Conservation (phyloP, 768 basidiomycete species). For the Auricularia sp. region DNA sequence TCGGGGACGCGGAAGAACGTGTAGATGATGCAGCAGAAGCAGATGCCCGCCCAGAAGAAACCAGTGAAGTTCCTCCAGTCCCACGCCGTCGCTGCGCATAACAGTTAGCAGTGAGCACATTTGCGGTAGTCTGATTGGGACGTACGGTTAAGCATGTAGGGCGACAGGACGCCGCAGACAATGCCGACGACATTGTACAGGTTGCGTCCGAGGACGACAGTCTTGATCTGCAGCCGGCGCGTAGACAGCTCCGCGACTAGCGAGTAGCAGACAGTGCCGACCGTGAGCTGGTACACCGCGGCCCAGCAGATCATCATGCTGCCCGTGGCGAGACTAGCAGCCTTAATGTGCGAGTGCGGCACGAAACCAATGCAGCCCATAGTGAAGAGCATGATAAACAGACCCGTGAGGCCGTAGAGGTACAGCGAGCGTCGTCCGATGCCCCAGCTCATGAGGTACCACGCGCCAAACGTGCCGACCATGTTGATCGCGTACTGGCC, state of each 20-base stretch:
- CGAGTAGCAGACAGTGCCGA: slow-evolving; percentile 20
- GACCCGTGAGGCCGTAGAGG: slow-evolving; percentile 19
- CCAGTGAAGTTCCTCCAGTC: slow-evolving; percentile 9
- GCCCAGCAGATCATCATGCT: slow-evolving; percentile 23
- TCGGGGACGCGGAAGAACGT: slow-evolving; percentile 17
- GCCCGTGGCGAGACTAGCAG: slow-evolving; percentile 19
- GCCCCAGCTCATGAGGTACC: slow-evolving; percentile 15
- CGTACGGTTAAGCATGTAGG: slow-evolving; percentile 10
- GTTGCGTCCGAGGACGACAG: slow-evolving; percentile 17
- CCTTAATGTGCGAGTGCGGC: not conserved
- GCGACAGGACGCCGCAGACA: slow-evolving; percentile 10
- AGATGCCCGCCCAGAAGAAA: not conserved
- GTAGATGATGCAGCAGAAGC: slow-evolving; percentile 11
- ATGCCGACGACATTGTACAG: slow-evolving; percentile 12
- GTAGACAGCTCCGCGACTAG: slow-evolving; percentile 22
- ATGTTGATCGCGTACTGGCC: slow-evolving; percentile 17
- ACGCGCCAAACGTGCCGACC: slow-evolving; percentile 21
- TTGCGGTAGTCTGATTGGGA: too few species aligned
- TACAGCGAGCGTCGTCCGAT: slow-evolving; percentile 27
- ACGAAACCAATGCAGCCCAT: slow-evolving; percentile 24
- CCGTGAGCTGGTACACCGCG: slow-evolving; percentile 19
- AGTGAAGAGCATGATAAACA: slow-evolving; percentile 19
- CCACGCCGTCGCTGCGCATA: slow-evolving; percentile 9
- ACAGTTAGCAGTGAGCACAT: too few species aligned
- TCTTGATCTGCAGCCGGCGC: slow-evolving; percentile 23